phyloP scores from a whole-genome alignment of 1,284 basidiomycete genomes.

The Ustilago lituana region DNA sequence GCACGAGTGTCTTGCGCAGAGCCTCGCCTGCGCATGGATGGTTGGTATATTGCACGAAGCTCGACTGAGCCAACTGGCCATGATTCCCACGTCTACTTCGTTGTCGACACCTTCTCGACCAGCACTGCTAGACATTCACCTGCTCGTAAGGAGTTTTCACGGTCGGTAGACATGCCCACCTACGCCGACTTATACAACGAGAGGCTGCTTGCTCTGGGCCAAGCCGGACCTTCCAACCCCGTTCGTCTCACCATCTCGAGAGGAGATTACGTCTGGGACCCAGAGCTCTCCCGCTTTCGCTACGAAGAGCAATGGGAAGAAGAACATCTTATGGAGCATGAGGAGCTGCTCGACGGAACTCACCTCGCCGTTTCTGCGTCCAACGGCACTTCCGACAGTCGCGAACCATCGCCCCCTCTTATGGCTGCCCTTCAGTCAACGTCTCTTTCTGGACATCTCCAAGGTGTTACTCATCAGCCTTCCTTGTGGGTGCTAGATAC shows the following conservation, averaged over 20 bases:
- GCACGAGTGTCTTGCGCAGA: too few species aligned
- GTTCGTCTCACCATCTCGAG: slow-evolving; percentile 48
- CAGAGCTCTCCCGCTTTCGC: slow-evolving; percentile 7
- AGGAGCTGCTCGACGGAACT: slow-evolving; percentile 11
- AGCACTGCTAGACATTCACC: too few species aligned
- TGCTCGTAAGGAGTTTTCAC: background rate
- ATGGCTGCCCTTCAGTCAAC: slow-evolving; percentile 18
- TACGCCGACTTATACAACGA: slow-evolving; percentile 50
- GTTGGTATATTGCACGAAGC: too few species aligned
- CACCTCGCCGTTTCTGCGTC: background rate
- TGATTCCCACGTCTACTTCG: too few species aligned
- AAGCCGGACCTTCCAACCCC: slow-evolving; percentile 29
- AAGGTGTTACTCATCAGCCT: slow-evolving; percentile 2
- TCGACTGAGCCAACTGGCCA: too few species aligned
- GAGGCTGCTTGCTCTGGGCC: slow-evolving; percentile 21
- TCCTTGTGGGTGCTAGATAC: slow-evolving; percentile 50
- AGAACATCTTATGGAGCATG: slow-evolving; percentile 49
- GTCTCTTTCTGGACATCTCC: background rate
- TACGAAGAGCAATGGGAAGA: slow-evolving; percentile 49
- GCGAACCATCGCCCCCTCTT: slow-evolving; percentile 7
- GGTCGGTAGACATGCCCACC: slow-evolving; percentile 28
- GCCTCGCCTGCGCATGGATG: too few species aligned
- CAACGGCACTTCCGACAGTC: background rate
- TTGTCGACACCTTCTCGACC: too few species aligned
- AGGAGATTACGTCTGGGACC: slow-evolving; percentile 43